Evolutionary conservation across 441 rosid species (phyloP).

Genomic region (Mallotus repandus): DNA sequence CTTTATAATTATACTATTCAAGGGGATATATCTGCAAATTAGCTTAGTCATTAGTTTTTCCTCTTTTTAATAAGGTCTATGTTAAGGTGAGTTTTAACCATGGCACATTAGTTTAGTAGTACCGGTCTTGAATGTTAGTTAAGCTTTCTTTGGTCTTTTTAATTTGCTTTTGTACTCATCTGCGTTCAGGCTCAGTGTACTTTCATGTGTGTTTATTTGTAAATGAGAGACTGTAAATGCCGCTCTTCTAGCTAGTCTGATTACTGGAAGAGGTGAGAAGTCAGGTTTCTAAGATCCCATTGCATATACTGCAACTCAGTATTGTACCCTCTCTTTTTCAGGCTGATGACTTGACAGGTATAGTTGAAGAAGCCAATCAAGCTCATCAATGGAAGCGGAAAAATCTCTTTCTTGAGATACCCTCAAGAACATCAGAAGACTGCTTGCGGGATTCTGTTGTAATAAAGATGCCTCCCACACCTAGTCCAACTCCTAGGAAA

Average conservation of each 20-base stretch:
- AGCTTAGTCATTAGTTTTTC: neutral
- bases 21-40: neutral
- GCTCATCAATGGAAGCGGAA: constrained; percentile 56
- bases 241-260: neutral
- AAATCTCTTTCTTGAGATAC: constrained; percentile 81
- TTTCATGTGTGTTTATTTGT: neutral
- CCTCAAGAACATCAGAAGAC: constrained; percentile 53
- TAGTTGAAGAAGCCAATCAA: constrained; percentile 49
- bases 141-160: neutral
- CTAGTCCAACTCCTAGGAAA: constrained; percentile 77
- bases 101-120: neutral
- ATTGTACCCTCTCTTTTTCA: constrained; percentile 20
- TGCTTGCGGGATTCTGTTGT: constrained; percentile 50
- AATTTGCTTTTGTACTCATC: neutral
- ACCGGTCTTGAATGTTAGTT: neutral
- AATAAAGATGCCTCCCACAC: constrained; percentile 72
- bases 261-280: neutral
- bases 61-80: neutral
- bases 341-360: constrained; percentile 50
- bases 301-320: constrained; percentile 9
- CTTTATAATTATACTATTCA: neutral
- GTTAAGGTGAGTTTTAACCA: neutral
- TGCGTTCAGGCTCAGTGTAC: neutral
- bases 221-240: neutral
- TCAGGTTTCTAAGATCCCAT: constrained; percentile 7